Conservation (phyloP, 805 yeast genomes). For the Huiozyma naganishii region DNA sequence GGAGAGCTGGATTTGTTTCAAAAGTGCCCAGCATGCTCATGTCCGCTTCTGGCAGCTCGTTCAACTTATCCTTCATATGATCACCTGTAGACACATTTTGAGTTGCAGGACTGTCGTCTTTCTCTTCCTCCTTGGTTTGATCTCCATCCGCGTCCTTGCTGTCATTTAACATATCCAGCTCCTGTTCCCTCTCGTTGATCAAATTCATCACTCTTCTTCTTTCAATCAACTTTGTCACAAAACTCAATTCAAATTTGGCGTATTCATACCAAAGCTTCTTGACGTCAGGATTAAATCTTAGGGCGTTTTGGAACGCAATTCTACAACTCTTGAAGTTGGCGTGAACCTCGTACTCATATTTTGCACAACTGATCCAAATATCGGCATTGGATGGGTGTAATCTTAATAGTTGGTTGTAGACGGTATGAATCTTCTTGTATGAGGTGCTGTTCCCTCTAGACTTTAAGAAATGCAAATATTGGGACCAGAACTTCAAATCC, state of each 20-base stretch:
- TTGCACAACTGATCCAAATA: conserved; percentile 92
- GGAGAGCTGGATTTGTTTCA: conserved; percentile 71
- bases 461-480: conserved; percentile 60
- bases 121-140: conserved; percentile 27
- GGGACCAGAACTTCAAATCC: conserved; percentile 67
- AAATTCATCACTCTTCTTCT: conserved; percentile 77
- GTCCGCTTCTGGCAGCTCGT: conserved; percentile 77
- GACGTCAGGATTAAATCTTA: conserved; percentile 72
- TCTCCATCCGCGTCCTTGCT: conserved; percentile 24
- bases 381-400: conserved; percentile 85
- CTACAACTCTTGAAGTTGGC: conserved; percentile 86
- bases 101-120: conserved; percentile 29
- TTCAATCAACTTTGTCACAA: conserved; percentile 70
- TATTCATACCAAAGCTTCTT: conserved; percentile 72
- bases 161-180: conserved; percentile 33
- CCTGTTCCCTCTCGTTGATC: conserved; percentile 62
- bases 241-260: conserved; percentile 77
- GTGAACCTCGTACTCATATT: conserved; percentile 82
- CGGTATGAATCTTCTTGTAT: conserved; percentile 59
- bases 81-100: conserved; percentile 43
- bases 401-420: conserved; percentile 67
- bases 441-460: conserved; percentile 42
- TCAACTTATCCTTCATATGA: conserved; percentile 49
- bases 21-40: conserved; percentile 74
- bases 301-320: conserved; percentile 69